Percentiles rank a stretch among this genome's conserved stretches.
These are phyloP conservation scores for Astrocystis sublimbata DNA, from an alignment of 495 filamentous ascomycete species.

Conservation along the genomic window DNA sequence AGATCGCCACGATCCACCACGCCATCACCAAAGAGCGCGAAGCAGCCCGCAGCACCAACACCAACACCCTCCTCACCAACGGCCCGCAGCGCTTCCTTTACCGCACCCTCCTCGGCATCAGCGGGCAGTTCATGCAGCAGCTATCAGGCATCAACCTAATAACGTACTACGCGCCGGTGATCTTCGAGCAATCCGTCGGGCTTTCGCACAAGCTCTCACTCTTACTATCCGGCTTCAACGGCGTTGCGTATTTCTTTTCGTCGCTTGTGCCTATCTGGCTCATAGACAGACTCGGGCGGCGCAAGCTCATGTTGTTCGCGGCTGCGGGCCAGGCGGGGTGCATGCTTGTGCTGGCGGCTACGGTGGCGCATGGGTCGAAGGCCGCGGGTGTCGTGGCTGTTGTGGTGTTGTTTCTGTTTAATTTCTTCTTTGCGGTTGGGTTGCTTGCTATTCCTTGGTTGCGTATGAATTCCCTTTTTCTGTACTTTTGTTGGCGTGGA, in stretches of 20 bases:
- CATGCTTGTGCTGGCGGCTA: slow-evolving; percentile 39
- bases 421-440: slow-evolving; percentile 44
- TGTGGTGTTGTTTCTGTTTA: slow-evolving; percentile 43
- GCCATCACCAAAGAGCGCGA: slow-evolving; percentile 27
- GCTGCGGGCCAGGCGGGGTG: slow-evolving; percentile 40
- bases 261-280: slow-evolving; percentile 43
- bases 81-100: slow-evolving; percentile 45
- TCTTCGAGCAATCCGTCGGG: slow-evolving; percentile 55
- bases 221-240: slow-evolving; percentile 52
- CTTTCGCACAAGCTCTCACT: slow-evolving; percentile 52
- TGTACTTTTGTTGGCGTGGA: slow-evolving; percentile 18
- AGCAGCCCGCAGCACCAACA: slow-evolving; percentile 33
- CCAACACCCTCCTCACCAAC: slow-evolving; percentile 44
- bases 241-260: slow-evolving; percentile 39
- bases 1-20: slow-evolving; percentile 29
- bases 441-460: slow-evolving; percentile 48
- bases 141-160: slow-evolving; percentile 54
- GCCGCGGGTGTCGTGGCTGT: slow-evolving; percentile 39
- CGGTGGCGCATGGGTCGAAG: slow-evolving; percentile 42
- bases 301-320: slow-evolving; percentile 51
- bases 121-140: slow-evolving; percentile 55
- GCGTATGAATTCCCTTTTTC: slow-evolving; percentile 17
- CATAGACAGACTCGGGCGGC: slow-evolving; percentile 55
- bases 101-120: slow-evolving; percentile 53
- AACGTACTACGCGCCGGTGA: slow-evolving; percentile 54